phyloP scores from a whole-genome alignment of 352 stramenopile genomes.

The Nothophytophthora sp. region DNA sequence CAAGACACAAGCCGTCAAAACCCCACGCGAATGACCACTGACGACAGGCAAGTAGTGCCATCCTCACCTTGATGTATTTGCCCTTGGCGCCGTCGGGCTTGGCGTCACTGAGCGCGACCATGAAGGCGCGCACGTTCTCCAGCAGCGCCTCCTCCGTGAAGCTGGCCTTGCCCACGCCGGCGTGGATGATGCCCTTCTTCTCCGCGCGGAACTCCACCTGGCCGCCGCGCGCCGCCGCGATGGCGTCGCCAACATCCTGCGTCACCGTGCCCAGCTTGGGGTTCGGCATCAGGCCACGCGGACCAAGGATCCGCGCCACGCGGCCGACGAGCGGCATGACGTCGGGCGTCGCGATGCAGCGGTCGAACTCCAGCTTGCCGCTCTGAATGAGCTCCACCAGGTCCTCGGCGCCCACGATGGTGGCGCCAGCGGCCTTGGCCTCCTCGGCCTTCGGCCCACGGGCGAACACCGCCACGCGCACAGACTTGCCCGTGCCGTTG shows the following conservation, averaged over 20 bases:
- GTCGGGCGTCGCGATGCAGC: conserved; percentile 92
- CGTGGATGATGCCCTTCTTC: conserved; percentile 92
- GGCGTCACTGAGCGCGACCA: conserved; percentile 89
- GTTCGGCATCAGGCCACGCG: conserved; percentile 98
- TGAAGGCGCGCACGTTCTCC: conserved; percentile 92
- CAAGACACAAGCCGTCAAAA: conserved; percentile 10
- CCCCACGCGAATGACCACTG: neutral
- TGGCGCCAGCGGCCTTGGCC: conserved; percentile 86
- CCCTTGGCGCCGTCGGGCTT: conserved; percentile 94
- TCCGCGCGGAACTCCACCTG: conserved; percentile 90
- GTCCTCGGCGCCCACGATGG: conserved; percentile 91
- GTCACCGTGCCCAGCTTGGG: conserved; percentile 97
- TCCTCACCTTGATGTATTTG: conserved; percentile 93
- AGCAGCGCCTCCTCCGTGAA: conserved; percentile 90
- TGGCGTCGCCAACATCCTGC: conserved; percentile 84
- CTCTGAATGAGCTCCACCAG: conserved; percentile 89
- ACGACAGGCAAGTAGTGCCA: neutral
- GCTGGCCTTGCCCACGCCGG: conserved; percentile 87
- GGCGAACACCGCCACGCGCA: conserved; percentile 91
- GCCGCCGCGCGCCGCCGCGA: conserved; percentile 75
- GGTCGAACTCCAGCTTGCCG: conserved; percentile 91
- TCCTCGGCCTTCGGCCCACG: conserved; percentile 88
- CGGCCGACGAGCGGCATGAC: conserved; percentile 93
- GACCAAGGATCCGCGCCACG: conserved; percentile 94
- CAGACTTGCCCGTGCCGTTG: conserved; percentile 85